These are phyloP conservation scores for Stachybotrys elegans DNA, from an alignment of 2,329 filamentous ascomycete species.

Conservation along the genomic window DNA sequence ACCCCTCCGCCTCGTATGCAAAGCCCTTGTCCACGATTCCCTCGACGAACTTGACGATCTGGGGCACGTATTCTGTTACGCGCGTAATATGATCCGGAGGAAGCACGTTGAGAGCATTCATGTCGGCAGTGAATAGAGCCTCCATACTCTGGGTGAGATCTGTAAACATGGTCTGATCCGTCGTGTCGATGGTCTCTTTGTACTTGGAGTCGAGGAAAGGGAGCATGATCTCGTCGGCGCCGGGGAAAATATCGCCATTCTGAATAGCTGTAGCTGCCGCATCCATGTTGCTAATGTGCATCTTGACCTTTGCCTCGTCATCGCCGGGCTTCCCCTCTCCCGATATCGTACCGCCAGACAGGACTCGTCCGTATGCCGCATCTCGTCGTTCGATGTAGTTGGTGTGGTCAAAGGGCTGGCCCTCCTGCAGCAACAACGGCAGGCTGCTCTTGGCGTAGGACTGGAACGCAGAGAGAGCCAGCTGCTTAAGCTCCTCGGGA, in stretches of 20 bases:
- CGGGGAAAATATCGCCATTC: slow-evolving; percentile 45
- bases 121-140: slow-evolving; percentile 80
- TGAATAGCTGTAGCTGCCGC: slow-evolving; percentile 45
- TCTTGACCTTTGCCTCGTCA: slow-evolving; percentile 81
- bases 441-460: slow-evolving; percentile 52
- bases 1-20: slow-evolving; percentile 76
- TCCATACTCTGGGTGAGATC: slow-evolving; percentile 83
- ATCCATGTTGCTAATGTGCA: slow-evolving; percentile 69
- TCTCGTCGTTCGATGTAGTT: slow-evolving; percentile 48
- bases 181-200: slow-evolving; percentile 56
- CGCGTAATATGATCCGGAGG: slow-evolving; percentile 76
- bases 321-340: slow-evolving; percentile 63
- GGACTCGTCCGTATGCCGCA: slow-evolving; percentile 46
- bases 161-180: slow-evolving; percentile 72
- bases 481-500: slow-evolving; percentile 37
- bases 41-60: slow-evolving; percentile 82
- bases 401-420: slow-evolving; percentile 37
- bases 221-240: slow-evolving; percentile 63
- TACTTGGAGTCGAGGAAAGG: slow-evolving; percentile 74
- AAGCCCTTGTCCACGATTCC: slow-evolving; percentile 80
- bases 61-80: slow-evolving; percentile 86
- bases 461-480: slow-evolving; percentile 49
- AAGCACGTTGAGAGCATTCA: slow-evolving; percentile 80
- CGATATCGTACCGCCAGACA: slow-evolving; percentile 49
- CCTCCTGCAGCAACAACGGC: slow-evolving; percentile 42